Conservation (phyloP, 129 eudicot genomes). For the Artemisia annua region DNA sequence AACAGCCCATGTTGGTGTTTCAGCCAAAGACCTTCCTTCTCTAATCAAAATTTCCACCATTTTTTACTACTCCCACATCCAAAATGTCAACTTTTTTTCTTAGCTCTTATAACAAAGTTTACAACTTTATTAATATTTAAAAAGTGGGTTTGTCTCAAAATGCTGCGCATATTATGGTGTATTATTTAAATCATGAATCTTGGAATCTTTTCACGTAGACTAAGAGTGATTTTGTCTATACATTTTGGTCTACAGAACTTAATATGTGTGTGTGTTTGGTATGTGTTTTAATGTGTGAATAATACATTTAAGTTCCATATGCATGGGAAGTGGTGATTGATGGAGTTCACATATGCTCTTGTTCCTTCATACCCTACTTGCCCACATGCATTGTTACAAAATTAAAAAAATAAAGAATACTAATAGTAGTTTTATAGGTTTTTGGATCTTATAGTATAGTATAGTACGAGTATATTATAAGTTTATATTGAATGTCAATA, state of each 20-base stretch:
- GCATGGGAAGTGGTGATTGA: constrained; percentile 44
- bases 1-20: constrained; percentile 99
- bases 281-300: constrained; percentile 15
- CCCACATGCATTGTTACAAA: constrained; percentile 27
- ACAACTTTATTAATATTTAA: constrained; percentile 39
- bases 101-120: constrained; percentile 20
- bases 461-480: neutral
- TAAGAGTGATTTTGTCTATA: constrained; percentile 7
- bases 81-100: neutral
- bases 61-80: constrained; percentile 24
- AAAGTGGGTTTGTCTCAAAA: constrained; percentile 32
- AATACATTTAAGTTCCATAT: constrained; percentile 31
- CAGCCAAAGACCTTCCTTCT: constrained; percentile 83
- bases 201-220: constrained; percentile 42
- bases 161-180: constrained; percentile 42
- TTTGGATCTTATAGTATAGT: neutral
- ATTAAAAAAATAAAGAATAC: neutral
- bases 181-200: constrained; percentile 18
- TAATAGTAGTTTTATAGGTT: neutral
- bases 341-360: constrained; percentile 18
- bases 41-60: constrained; percentile 73
- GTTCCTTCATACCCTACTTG: constrained; percentile 32
- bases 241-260: constrained; percentile 16
- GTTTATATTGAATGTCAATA: neutral
- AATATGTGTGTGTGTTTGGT: constrained; percentile 10